Evolutionary conservation across 1,284 basidiomycete genomes (phyloP), one percentile per base, ranked within the genome.

Genomic region (Ustilago bromivora): DNA sequence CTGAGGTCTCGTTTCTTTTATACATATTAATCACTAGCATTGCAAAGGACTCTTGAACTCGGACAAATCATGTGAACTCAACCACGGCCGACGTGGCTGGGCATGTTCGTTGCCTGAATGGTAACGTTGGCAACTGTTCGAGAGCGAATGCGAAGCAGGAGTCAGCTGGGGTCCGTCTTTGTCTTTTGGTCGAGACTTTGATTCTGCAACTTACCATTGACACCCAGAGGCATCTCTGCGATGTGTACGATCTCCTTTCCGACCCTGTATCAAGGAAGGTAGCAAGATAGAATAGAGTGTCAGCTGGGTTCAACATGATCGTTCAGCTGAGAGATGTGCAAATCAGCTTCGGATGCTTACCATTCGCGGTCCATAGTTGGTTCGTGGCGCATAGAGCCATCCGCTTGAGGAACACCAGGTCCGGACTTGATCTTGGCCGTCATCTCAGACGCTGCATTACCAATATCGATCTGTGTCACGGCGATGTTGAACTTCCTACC

Each of bases 361-460:
- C 66, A 72, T 53, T 80, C 76, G 36, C 62, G 63, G 52, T 81
- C 72, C 68, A 82, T 76, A 23, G 73, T 72, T 2, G 80, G 76
- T 57, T 82, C 79, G 54, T 72, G 67, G 19, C 71, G 66, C 52
- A 79, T 19, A 13, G 66, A 67, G 23, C 79, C 79, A 46, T 81
- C 81, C 12, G 80, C 71, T 66, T 78, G 78, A 47, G 61, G 66
- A 10, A 78, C 74, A 41, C 80, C 80, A 11, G 78, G 68, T 3
- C 80, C 80, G 3, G 49, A 15, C 32, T 71, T 71, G 78, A 81
- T 81, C 51, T 71, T 69, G 4, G 58, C 46, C 31, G 79, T 80
- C 79, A 82, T 81, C 34, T 77, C 76, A 11, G 79, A 81, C 5
- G 74, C 72, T 13, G 79, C 81, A 40, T 82, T 82, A 5, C 81